Conservation (phyloP, 2,329 filamentous ascomycete species). For the Pseudocercospora eumusae region DNA sequence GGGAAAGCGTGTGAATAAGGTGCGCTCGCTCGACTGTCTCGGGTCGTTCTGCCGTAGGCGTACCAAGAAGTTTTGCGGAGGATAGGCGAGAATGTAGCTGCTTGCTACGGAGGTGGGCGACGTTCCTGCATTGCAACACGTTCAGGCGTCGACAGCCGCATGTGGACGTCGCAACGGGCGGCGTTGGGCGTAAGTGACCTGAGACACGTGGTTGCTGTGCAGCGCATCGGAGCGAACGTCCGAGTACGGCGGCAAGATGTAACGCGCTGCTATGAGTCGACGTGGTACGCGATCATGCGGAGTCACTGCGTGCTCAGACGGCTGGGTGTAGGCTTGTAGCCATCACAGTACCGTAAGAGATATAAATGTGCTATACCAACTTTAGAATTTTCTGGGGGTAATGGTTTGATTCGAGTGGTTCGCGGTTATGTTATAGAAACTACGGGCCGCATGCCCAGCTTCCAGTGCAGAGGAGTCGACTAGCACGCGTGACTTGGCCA, state of each 20-base stretch:
- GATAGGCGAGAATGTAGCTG: neutral
- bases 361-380: slow-evolving; percentile 1
- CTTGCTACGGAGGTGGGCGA: neutral
- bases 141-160: neutral
- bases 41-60: slow-evolving; percentile 5
- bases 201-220: neutral
- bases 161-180: neutral
- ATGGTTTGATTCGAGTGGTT: neutral
- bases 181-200: neutral
- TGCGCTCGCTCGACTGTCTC: neutral
- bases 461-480: slow-evolving; percentile 17
- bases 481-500: slow-evolving; percentile 21
- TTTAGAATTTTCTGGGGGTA: slow-evolving; percentile 7
- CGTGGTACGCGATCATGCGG: slow-evolving; percentile 9
- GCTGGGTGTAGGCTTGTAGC: slow-evolving; percentile 3
- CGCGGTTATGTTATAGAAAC: slow-evolving; percentile 16
- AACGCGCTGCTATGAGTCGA: neutral
- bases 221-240: neutral
- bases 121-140: neutral
- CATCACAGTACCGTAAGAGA: slow-evolving; percentile 6
- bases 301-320: slow-evolving; percentile 9
- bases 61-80: neutral
- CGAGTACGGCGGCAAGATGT: neutral
- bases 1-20: slow-evolving; percentile 11
- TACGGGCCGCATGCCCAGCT: slow-evolving; percentile 19